Percentiles rank a stretch among this genome's conserved stretches.
These are phyloP conservation scores for Aspergillus ochraceus DNA, from an alignment of 2,329 filamentous ascomycete species.

Conservation along the genomic window DNA sequence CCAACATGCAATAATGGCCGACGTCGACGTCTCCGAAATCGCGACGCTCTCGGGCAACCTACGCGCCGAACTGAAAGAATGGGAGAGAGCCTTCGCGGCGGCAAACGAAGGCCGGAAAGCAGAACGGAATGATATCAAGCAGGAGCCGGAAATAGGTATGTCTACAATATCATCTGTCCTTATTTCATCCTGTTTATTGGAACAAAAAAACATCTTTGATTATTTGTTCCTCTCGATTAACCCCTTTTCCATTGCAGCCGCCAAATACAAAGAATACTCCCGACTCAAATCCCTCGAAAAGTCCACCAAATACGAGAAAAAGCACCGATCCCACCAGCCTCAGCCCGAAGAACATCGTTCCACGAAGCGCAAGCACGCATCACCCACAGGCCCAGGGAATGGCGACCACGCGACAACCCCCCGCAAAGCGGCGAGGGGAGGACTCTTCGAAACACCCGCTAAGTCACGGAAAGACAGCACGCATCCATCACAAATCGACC, in stretches of 20 bases:
- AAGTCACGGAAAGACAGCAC: constrained; percentile 22
- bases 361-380: constrained; percentile 35
- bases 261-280: constrained; percentile 51
- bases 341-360: constrained; percentile 20
- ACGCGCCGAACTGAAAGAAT: constrained; percentile 48
- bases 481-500: constrained; percentile 44
- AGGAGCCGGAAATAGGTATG: constrained; percentile 44
- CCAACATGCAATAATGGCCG: constrained; percentile 30
- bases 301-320: constrained; percentile 19
- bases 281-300: constrained; percentile 40
- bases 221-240: neutral
- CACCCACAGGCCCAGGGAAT: constrained; percentile 26
- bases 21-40: constrained; percentile 24
- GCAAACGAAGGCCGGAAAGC: constrained; percentile 47
- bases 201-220: neutral
- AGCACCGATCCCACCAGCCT: constrained; percentile 15
- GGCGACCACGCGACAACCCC: constrained; percentile 30
- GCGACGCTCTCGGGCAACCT: constrained; percentile 31
- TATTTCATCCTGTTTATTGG: too few relatives aligned
- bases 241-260: constrained; percentile 29
- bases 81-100: constrained; percentile 47
- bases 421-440: constrained; percentile 31
- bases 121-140: constrained; percentile 49
- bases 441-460: constrained; percentile 34
- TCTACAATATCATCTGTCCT: neutral